phyloP scores from a whole-genome alignment of 208 protist species.

The Leishmania martiniquensis region DNA sequence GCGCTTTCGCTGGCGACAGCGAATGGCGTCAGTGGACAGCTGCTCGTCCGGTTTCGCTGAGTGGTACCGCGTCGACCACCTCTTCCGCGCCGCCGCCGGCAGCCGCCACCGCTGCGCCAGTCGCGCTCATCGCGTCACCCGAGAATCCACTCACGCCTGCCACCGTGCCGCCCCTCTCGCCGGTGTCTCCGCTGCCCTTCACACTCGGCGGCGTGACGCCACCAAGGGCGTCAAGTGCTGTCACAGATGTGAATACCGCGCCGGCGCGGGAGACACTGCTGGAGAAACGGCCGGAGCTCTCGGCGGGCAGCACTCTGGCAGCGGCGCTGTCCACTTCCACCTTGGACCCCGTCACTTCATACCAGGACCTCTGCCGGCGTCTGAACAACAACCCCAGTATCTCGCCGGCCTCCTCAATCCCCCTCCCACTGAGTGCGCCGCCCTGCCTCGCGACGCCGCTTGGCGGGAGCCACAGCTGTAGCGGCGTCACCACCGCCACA shows the following conservation, averaged over 20 bases:
- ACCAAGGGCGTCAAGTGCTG: not conserved
- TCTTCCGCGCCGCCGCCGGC: not conserved
- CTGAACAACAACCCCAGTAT: conserved; percentile 4
- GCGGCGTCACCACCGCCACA: not conserved
- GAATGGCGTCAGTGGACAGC: not conserved
- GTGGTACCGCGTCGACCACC: not conserved
- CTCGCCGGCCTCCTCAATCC: not conserved
- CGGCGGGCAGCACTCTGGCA: not conserved
- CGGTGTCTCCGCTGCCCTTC: not conserved
- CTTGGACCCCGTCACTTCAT: not conserved
- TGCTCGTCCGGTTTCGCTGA: not conserved
- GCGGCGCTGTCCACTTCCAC: not conserved
- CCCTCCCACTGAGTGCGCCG: not conserved
- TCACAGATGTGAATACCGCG: not conserved
- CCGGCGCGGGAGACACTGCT: not conserved
- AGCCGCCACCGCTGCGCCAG: not conserved
- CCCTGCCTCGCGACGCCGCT: not conserved
- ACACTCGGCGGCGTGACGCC: not conserved
- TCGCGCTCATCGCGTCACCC: not conserved
- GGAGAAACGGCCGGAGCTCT: not conserved
- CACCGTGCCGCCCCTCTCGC: not conserved
- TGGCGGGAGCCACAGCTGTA: not conserved
- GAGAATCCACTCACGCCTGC: not conserved
- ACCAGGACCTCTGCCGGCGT: not conserved
- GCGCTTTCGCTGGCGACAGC: not conserved